Percentiles rank a stretch among this genome's conserved stretches.
Conservation (phyloP, 768 basidiomycete genomes). For the Astraeus odoratus region DNA sequence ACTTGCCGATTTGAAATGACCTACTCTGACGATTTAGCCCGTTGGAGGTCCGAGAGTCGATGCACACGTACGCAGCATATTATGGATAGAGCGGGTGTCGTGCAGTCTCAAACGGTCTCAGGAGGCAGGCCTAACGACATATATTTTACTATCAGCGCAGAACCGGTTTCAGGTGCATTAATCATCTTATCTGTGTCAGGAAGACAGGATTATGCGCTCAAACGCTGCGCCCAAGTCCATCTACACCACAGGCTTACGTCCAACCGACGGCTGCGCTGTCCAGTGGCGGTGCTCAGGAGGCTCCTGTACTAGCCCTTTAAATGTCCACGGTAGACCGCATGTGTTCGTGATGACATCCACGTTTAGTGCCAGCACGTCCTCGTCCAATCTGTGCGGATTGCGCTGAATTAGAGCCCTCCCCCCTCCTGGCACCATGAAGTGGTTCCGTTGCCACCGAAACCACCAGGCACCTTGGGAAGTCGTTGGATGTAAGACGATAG, state of each 20-base stretch:
- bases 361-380: constrained; percentile 9
- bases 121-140: too few species aligned
- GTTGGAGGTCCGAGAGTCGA: too few species aligned
- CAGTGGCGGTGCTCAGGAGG: not conserved
- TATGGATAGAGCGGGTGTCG: too few species aligned
- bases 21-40: too few species aligned
- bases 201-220: not conserved
- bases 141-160: too few species aligned
- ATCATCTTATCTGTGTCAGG: not conserved
- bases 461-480: constrained; percentile 69
- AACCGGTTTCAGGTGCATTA: too few species aligned
- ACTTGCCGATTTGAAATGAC: too few species aligned
- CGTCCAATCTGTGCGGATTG: constrained; percentile 9
- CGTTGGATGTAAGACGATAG: constrained; percentile 56
- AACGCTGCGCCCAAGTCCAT: not conserved
- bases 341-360: constrained; percentile 8
- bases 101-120: too few species aligned
- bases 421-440: constrained; percentile 24
- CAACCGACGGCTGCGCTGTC: not conserved
- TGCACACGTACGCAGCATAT: too few species aligned
- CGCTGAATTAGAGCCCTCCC: constrained; percentile 6
- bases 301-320: not conserved
- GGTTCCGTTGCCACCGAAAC: constrained; percentile 50
- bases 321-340: constrained; percentile 12
- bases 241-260: not conserved